Evolutionary conservation across 179 eudicot species (phyloP).

Genomic region (Silene noctiflora): DNA sequence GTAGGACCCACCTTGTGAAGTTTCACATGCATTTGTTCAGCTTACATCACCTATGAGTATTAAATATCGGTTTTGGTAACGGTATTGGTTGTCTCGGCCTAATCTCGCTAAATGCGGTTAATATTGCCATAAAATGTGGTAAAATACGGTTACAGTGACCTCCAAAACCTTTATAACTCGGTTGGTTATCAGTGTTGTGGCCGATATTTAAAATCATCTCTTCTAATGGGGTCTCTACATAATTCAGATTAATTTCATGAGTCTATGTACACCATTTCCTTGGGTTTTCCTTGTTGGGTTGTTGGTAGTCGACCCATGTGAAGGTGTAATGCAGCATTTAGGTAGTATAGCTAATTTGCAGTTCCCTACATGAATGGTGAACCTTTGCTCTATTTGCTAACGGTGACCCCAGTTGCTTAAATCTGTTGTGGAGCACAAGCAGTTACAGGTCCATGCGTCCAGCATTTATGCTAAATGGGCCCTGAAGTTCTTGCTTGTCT

Average conservation of each 20-base stretch:
- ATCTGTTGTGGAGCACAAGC: neutral
- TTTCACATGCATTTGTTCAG: slow-evolving; percentile 36
- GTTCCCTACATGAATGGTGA: neutral
- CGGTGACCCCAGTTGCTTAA: slow-evolving; percentile 6
- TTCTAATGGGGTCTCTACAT: neutral
- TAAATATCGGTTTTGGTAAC: neutral
- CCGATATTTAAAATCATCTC: neutral
- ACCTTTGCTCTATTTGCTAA: neutral
- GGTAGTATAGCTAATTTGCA: neutral
- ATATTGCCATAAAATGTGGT: no score
- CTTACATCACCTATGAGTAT: slow-evolving; percentile 10
- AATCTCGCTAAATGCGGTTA: no score
- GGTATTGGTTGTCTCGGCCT: no score
- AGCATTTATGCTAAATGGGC: neutral
- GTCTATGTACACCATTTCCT: no score
- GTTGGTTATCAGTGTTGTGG: no score
- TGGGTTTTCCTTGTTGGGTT: slow-evolving; percentile 6
- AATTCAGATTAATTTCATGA: neutral
- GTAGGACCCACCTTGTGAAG: slow-evolving; percentile 22
- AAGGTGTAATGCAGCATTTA: neutral
- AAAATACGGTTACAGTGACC: no score
- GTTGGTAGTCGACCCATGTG: slow-evolving; percentile 2
- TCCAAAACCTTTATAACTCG: no score
- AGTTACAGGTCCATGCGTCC: no score
- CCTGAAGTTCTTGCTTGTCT: neutral